Conservation (phyloP, 2,329 filamentous ascomycete species). For the Penicillium paneum region DNA sequence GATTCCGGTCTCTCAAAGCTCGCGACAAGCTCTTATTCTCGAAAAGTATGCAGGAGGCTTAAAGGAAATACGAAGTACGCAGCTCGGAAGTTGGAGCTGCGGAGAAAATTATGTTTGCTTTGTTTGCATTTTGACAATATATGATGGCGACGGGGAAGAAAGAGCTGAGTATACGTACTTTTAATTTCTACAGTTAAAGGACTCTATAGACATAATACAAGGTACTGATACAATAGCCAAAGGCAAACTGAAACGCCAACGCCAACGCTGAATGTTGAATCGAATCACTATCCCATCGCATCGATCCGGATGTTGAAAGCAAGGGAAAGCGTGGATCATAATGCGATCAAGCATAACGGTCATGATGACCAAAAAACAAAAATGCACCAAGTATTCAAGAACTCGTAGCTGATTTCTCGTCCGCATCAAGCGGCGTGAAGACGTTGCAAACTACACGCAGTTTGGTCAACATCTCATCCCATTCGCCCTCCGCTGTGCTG, state of each 20-base stretch:
- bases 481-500: constrained; percentile 75
- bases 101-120: constrained; percentile 24
- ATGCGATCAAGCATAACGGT: background rate
- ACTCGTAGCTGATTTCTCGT: background rate
- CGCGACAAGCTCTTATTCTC: background rate
- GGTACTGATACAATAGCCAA: background rate
- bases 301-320: constrained; percentile 30
- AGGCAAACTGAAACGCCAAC: constrained; percentile 17
- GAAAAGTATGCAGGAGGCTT: background rate
- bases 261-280: constrained; percentile 35
- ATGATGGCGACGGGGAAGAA: background rate
- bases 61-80: background rate
- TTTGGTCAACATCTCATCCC: constrained; percentile 86
- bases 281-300: constrained; percentile 13
- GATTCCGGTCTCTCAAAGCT: background rate
- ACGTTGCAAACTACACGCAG: constrained; percentile 48
- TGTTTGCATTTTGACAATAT: constrained; percentile 26
- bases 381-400: background rate
- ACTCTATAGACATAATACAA: background rate
- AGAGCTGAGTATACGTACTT: background rate
- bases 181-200: background rate
- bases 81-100: constrained; percentile 2
- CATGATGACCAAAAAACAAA: background rate
- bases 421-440: constrained; percentile 34
- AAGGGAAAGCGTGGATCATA: constrained; percentile 12